A percentile compares a stretch with the other conserved stretches of the same genome.
phyloP scores from a whole-genome alignment of 345 rosid genomes.

The Gossypium longicalyx region DNA sequence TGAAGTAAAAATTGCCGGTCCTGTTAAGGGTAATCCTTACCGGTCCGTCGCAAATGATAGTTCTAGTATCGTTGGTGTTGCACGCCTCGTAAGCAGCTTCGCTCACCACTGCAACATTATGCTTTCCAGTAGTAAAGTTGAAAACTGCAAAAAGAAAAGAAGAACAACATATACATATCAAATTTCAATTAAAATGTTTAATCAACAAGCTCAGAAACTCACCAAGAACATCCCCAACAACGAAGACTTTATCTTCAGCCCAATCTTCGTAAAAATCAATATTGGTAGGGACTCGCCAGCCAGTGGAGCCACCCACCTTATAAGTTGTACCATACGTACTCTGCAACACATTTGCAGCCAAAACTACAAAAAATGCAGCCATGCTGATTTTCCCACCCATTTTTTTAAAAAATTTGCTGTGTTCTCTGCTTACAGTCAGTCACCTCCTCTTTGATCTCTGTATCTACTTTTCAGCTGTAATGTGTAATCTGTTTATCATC shows the following conservation, averaged over 20 bases:
- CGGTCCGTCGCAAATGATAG: slow-evolving; percentile 1
- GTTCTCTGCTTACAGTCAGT: not conserved
- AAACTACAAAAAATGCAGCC: not conserved
- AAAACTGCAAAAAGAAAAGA: slow-evolving; percentile 24
- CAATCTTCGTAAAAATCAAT: slow-evolving; percentile 28
- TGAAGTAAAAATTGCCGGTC: slow-evolving; percentile 28
- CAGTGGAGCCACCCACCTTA: slow-evolving; percentile 33
- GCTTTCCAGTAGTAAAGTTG: slow-evolving; percentile 22
- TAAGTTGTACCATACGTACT: slow-evolving; percentile 16
- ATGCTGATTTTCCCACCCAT: not conserved
- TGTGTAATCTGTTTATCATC: not conserved
- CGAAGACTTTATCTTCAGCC: slow-evolving; percentile 26
- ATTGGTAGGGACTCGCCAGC: slow-evolving; percentile 27
- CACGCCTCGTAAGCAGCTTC: slow-evolving; percentile 28
- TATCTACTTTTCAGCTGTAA: not conserved
- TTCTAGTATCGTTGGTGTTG: slow-evolving; percentile 17
- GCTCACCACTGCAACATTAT: slow-evolving; percentile 34
- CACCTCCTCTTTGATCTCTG: not conserved
- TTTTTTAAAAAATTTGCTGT: not conserved
- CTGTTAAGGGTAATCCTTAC: slow-evolving; percentile 28
- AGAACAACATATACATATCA: not conserved
- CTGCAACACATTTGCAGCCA: not conserved
- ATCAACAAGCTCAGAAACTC: not conserved
- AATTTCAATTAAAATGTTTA: not conserved
- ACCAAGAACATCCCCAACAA: slow-evolving; percentile 39